A percentile compares a stretch with the other conserved stretches of the same genome.
phyloP scores from a whole-genome alignment of 768 basidiomycete genomes.

The Pleurotus salmoneostramineus region DNA sequence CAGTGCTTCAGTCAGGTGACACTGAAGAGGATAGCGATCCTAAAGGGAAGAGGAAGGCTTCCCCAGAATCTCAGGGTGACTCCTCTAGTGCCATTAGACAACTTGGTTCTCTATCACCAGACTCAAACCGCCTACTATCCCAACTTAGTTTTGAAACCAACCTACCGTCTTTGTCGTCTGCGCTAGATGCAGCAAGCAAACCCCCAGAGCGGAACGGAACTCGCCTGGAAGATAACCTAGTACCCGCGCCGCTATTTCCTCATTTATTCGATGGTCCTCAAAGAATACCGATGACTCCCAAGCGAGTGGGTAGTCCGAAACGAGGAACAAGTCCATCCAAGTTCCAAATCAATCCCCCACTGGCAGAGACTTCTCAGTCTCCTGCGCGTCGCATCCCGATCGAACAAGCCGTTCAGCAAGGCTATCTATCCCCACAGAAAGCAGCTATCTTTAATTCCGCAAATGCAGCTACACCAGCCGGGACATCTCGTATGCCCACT shows the following conservation, averaged over 20 bases:
- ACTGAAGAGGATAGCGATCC: neutral
- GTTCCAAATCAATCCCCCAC: constrained; percentile 20
- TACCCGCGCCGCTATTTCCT: constrained; percentile 4
- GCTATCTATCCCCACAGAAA: constrained; percentile 47
- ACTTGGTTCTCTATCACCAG: constrained; percentile 57
- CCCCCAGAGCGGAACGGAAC: neutral
- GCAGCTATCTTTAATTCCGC: constrained; percentile 25
- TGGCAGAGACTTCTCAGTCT: constrained; percentile 41
- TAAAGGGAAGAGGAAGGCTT: constrained; percentile 3
- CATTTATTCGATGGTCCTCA: constrained; percentile 1
- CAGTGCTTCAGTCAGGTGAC: too few species aligned
- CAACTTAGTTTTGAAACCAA: constrained; percentile 28
- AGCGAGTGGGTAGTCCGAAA: constrained; percentile 13
- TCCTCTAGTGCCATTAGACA: constrained; percentile 29
- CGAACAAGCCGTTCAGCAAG: constrained; percentile 43
- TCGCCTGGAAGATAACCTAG: neutral
- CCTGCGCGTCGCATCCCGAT: constrained; percentile 67
- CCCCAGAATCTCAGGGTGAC: neutral
- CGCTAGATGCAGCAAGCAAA: neutral
- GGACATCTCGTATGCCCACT: constrained; percentile 17
- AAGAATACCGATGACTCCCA: constrained; percentile 13
- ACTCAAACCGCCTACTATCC: constrained; percentile 41
- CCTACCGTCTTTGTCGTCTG: neutral
- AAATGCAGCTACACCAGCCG: constrained; percentile 7
- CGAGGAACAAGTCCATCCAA: constrained; percentile 28